phyloP scores from a whole-genome alignment of 2,329 filamentous ascomycete genomes.

The Purpureocillium lavendulum region DNA sequence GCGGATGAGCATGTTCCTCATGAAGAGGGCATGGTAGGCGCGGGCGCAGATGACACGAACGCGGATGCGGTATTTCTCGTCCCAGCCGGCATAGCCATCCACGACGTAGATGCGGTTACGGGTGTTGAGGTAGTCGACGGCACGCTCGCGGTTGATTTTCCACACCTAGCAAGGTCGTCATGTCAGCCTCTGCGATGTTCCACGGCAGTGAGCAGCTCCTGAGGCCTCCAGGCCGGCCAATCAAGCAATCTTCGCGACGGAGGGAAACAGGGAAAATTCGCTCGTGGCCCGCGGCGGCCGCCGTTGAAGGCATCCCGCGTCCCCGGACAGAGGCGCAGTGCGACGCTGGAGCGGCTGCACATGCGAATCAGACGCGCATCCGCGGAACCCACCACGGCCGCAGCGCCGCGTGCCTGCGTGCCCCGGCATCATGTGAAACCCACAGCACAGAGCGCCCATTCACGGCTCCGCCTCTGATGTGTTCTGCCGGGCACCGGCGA shows the following conservation, averaged over 20 bases:
- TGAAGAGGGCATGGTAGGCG: conserved; percentile 99
- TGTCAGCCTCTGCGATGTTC: background rate
- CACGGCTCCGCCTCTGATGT: too few relatives aligned
- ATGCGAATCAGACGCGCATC: background rate
- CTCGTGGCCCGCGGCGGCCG: too few relatives aligned
- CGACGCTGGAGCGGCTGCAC: background rate
- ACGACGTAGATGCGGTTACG: conserved; percentile 97
- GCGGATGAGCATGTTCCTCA: conserved; percentile 99
- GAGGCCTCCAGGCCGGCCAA: conserved; percentile 7
- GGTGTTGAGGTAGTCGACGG: conserved; percentile 98
- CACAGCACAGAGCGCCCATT: too few relatives aligned
- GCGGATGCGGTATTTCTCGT: conserved; percentile 94
- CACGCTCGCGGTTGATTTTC: conserved; percentile 98
- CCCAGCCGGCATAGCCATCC: conserved; percentile 96
- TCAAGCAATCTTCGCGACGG: background rate
- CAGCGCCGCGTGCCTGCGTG: background rate
- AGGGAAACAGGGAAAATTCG: too few relatives aligned
- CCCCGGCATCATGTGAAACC: conserved; percentile 1
- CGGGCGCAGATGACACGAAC: conserved; percentile 97
- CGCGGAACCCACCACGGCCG: background rate
- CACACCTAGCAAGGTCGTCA: conserved; percentile 62
- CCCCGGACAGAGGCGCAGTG: background rate
- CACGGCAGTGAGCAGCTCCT: too few relatives aligned
- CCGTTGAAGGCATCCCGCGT: background rate
- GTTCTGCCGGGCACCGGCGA: too few relatives aligned